These are phyloP conservation scores for Scheffersomyces titani DNA, from an alignment of 1,139 yeast genomes.

Conservation along the genomic window DNA sequence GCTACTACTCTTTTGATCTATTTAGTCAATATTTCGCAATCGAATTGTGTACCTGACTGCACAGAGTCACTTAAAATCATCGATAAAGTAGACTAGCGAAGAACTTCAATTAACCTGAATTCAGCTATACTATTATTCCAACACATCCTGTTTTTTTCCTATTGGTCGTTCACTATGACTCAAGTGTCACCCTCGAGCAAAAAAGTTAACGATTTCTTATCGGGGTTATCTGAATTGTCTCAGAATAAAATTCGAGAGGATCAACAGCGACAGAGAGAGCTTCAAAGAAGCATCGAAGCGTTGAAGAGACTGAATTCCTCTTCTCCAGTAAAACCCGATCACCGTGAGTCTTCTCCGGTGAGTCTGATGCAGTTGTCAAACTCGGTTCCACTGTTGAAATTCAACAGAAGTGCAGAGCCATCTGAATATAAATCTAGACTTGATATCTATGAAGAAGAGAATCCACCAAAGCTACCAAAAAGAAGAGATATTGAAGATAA, in stretches of 20 bases:
- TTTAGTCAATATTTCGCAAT: not conserved
- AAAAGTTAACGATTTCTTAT: conserved; percentile 36
- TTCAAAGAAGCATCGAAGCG: conserved; percentile 33
- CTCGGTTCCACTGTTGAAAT: conserved; percentile 19
- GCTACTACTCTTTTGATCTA: not conserved
- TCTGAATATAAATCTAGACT: conserved; percentile 2
- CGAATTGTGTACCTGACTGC: not conserved
- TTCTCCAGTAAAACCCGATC: conserved; percentile 20
- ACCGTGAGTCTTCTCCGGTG: not conserved
- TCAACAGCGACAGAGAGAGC: conserved; percentile 31
- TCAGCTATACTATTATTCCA: not conserved
- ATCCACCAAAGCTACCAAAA: conserved; percentile 8
- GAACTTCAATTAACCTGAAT: not conserved
- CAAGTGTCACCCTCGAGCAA: conserved; percentile 27
- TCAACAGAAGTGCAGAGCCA: conserved; percentile 15
- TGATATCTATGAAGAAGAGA: conserved; percentile 5
- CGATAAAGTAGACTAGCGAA: not conserved
- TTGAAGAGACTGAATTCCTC: conserved; percentile 26
- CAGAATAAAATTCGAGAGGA: conserved; percentile 34
- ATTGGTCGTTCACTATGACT: conserved; percentile 14
- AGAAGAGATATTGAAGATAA: not conserved
- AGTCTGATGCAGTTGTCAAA: not conserved
- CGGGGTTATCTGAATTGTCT: conserved; percentile 34
- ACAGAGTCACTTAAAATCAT: not conserved
- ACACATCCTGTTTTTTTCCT: too few species aligned